phyloP scores from a whole-genome alignment of 2,329 filamentous ascomycete genomes.

The Davidsoniella australis region DNA sequence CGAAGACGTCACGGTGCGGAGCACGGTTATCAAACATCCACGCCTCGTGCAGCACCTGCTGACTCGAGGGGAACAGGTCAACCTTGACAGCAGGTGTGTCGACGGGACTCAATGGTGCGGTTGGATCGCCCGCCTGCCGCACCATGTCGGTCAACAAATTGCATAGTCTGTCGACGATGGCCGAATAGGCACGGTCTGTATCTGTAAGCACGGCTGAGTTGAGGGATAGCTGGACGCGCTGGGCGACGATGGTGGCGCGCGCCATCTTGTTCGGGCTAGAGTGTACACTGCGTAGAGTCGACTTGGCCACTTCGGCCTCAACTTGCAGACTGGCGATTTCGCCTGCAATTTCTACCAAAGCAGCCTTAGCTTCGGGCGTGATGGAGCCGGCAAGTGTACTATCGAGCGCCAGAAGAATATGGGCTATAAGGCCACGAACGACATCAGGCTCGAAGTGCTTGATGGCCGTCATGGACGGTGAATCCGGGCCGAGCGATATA shows the following conservation, averaged over 20 bases:
- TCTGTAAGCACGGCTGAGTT: conserved; percentile 54
- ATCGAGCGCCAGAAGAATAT: conserved; percentile 23
- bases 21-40: conserved; percentile 59
- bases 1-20: conserved; percentile 57
- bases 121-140: conserved; percentile 21
- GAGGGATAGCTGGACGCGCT: conserved; percentile 64
- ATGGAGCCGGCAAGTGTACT: conserved; percentile 23
- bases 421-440: conserved; percentile 25
- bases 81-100: conserved; percentile 18
- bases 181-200: conserved; percentile 54
- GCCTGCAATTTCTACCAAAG: conserved; percentile 17
- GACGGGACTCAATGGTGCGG: background rate
- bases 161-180: conserved; percentile 33
- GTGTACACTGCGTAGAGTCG: conserved; percentile 36
- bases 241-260: conserved; percentile 62
- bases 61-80: conserved; percentile 20
- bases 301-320: conserved; percentile 26
- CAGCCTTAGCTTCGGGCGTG: conserved; percentile 16
- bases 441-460: conserved; percentile 41
- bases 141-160: conserved; percentile 18
- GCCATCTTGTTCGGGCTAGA: conserved; percentile 52
- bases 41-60: conserved; percentile 48
- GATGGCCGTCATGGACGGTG: conserved; percentile 38
- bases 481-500: conserved; percentile 32
- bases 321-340: conserved; percentile 19